Base-by-base conservation (phyloP, 2,329 filamentous ascomycete species). In the Ophiostoma sp. region DNA sequence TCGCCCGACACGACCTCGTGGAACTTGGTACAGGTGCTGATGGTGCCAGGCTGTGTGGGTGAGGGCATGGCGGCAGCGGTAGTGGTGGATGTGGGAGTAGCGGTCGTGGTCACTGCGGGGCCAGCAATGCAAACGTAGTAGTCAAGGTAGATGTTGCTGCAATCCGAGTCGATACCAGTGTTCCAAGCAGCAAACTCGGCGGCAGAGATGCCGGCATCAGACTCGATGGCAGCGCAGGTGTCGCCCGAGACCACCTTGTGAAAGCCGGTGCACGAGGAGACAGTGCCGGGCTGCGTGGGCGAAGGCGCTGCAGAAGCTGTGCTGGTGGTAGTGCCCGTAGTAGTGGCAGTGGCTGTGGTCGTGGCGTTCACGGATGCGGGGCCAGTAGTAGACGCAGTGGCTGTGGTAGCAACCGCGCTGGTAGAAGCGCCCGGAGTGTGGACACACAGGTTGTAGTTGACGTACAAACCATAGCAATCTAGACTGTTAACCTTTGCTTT, bases 1-100 rank as follows among this genome's bases (percentile, higher is more conserved):
- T 80, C 77, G 64, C 78, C 77, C 13, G 70, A 73, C 44, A 74
- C 74, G 35, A 78, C 74, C 52, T 73, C 76, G 73, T 78, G 77
- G 75, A 76, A 79, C 41, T 73, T 67, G 33, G 73, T 75, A 75
- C 79, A 80, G 68, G 68, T 69, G 27, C 44, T 27, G 10, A 69
- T 52, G 20, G 73, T 54, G n/a, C 71, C 73, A 17, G 73, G 69
- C 68, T 60, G 64, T 67, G 76, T 67, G n/a, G 68, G 70, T 27
- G 67, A 71, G 3, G 70, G 70, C 4, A 36, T 23, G 4, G 48
- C 20, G 11, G 67, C 57, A 0, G 23, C 41, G 11, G 67, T 10
- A 41, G 31, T 27, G 6, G 52, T 57, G 1, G 52, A 23, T 6
- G 20, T 57, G 52, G 52, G 20, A 27, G 52, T 57, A n/a, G 52